Conservation (phyloP, 2,329 filamentous ascomycete genomes). For the Colletotrichum cuscutae region DNA sequence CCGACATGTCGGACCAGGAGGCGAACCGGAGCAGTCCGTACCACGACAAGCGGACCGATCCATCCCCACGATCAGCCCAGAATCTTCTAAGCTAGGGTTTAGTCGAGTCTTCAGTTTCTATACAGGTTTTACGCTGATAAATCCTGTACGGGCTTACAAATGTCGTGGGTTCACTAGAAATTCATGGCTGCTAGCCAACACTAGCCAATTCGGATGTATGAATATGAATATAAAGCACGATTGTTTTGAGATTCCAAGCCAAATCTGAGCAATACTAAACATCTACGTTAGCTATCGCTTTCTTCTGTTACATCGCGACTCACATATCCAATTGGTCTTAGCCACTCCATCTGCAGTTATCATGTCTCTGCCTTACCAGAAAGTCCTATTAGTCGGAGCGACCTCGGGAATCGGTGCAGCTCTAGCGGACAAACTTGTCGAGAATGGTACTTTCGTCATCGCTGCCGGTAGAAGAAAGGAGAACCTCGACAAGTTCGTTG, state of each 20-base stretch:
- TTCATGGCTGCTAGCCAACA: background rate
- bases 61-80: background rate
- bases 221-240: background rate
- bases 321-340: background rate
- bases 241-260: background rate
- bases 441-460: constrained; percentile 55
- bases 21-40: background rate
- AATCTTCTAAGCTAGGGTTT: background rate
- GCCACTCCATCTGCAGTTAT: background rate
- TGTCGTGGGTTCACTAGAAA: background rate
- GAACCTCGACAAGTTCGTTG: constrained; percentile 58
- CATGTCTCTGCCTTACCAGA: constrained; percentile 65
- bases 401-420: constrained; percentile 43
- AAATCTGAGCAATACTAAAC: background rate
- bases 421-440: constrained; percentile 51
- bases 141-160: background rate
- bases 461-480: constrained; percentile 59
- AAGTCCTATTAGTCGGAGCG: constrained; percentile 59
- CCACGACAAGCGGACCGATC: background rate
- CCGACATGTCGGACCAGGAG: background rate
- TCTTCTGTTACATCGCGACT: background rate
- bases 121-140: constrained; percentile 1
- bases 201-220: background rate
- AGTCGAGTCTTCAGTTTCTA: background rate
- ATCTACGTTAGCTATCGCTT: background rate